Percentiles rank a stretch among this genome's conserved stretches.
Conservation (phyloP, 2,329 filamentous ascomycete genomes). For the Didymella pinodella region DNA sequence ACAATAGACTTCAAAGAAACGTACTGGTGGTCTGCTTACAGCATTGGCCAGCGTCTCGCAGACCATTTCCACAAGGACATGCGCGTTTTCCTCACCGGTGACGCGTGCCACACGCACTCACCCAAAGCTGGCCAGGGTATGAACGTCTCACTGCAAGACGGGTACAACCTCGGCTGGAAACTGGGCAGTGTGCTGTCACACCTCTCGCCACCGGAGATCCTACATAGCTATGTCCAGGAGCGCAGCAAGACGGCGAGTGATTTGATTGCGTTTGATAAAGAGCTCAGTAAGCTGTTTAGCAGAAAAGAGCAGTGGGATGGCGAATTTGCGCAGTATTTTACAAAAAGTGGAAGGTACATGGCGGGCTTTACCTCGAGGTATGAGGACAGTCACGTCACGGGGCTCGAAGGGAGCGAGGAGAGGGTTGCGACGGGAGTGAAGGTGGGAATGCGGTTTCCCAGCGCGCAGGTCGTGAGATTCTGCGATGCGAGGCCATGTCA, state of each 20-base stretch:
- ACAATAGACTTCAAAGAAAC: conserved; percentile 63
- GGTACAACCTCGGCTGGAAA: conserved; percentile 67
- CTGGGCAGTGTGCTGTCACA: conserved; percentile 55
- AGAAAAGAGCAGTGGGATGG: conserved; percentile 55
- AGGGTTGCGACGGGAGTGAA: conserved; percentile 49
- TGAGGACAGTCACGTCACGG: conserved; percentile 59
- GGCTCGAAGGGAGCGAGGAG: conserved; percentile 40
- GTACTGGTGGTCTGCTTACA: conserved; percentile 77
- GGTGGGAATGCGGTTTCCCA: conserved; percentile 61
- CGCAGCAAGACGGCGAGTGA: conserved; percentile 57
- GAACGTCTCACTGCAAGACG: conserved; percentile 68
- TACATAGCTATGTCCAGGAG: conserved; percentile 70
- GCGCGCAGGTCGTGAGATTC: conserved; percentile 65
- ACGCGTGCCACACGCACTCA: conserved; percentile 73
- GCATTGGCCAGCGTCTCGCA: conserved; percentile 75
- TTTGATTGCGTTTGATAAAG: conserved; percentile 68
- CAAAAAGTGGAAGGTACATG: conserved; percentile 65
- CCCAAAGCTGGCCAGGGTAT: conserved; percentile 75
- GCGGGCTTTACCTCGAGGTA: conserved; percentile 67
- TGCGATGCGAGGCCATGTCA: conserved; percentile 68
- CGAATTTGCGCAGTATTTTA: conserved; percentile 65
- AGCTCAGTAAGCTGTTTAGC: conserved; percentile 62
- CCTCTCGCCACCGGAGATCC: conserved; percentile 62
- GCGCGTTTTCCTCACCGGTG: conserved; percentile 73
- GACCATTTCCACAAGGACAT: conserved; percentile 71